Evolutionary conservation across 257 asterid genomes (phyloP).

Genomic region (Buddleja alternifolia): DNA sequence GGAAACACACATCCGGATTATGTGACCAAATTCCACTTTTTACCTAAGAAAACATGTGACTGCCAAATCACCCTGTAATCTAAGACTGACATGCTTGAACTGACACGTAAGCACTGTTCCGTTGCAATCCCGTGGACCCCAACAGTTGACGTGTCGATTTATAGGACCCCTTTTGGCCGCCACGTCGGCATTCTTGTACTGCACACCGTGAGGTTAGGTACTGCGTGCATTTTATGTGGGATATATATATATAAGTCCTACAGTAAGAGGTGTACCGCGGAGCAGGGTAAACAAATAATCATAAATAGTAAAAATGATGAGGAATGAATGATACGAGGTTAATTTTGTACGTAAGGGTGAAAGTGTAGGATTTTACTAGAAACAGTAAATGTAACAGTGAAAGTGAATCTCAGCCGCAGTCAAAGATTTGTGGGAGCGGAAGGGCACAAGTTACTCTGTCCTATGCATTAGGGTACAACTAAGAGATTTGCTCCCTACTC

Average conservation of each 20-base stretch:
- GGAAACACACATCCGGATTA: constrained; percentile 49
- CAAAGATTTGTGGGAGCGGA: constrained; percentile 25
- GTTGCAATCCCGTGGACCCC: constrained; percentile 29
- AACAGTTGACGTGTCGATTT: constrained; percentile 35
- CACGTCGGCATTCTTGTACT: constrained; percentile 26
- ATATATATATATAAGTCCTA: constrained; percentile 29
- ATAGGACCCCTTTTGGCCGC: not conserved
- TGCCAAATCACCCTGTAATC: constrained; percentile 37
- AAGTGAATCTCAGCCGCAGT: constrained; percentile 36
- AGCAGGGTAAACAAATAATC: constrained; percentile 27
- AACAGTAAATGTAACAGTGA: constrained; percentile 31
- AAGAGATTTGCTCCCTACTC: constrained; percentile 35
- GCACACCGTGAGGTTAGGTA: constrained; percentile 14
- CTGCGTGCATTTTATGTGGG: constrained; percentile 18
- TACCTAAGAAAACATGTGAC: constrained; percentile 7
- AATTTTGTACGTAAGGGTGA: not conserved
- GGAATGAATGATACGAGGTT: constrained; percentile 38
- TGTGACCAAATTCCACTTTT: constrained; percentile 41
- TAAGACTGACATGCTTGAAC: constrained; percentile 15
- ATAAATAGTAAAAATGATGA: not conserved
- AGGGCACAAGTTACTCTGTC: constrained; percentile 23
- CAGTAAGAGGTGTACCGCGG: constrained; percentile 32
- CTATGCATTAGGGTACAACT: constrained; percentile 25
- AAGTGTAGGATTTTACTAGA: constrained; percentile 27
- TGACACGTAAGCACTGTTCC: constrained; percentile 56